Percentiles rank a stretch among this genome's conserved stretches.
Conservation (phyloP, 78 protist species). For the Polysphondylium violaceum region DNA sequence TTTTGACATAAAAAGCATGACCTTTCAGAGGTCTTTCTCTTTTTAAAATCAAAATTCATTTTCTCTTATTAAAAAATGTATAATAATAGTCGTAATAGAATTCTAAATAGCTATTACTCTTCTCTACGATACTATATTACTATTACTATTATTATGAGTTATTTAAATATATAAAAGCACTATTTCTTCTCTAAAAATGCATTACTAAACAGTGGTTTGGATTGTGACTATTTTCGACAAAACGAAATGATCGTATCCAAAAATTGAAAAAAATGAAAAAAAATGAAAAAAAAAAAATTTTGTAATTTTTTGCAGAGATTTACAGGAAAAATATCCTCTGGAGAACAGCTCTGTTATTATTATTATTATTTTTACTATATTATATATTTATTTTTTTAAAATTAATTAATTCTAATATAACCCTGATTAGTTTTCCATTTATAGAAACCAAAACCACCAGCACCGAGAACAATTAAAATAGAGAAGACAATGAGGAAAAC, state of each 20-base stretch:
- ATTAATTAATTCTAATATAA: constrained; percentile 13
- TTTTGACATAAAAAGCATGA: constrained; percentile 57
- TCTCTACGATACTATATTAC: too few species aligned
- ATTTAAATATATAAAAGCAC: not conserved
- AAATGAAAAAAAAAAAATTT: not conserved
- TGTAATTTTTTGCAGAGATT: not conserved
- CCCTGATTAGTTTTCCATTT: constrained; percentile 6
- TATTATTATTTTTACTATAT: not conserved
- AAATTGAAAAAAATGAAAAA: too few species aligned
- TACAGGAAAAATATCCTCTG: too few species aligned
- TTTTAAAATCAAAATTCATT: constrained; percentile 10
- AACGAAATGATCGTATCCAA: too few species aligned
- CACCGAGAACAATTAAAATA: not conserved
- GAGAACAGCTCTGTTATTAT: not conserved
- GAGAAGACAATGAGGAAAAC: constrained; percentile 13
- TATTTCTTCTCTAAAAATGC: not conserved
- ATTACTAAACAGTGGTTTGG: too few species aligned
- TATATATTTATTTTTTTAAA: not conserved
- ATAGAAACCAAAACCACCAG: constrained; percentile 1
- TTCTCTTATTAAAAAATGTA: not conserved
- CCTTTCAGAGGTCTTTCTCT: constrained; percentile 63
- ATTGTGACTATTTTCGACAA: too few species aligned
- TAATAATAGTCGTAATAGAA: too few species aligned
- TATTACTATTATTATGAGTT: not conserved
- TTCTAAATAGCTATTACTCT: too few species aligned